phyloP scores from a whole-genome alignment of 2,329 filamentous ascomycete species.

The Beauveria asiatica region DNA sequence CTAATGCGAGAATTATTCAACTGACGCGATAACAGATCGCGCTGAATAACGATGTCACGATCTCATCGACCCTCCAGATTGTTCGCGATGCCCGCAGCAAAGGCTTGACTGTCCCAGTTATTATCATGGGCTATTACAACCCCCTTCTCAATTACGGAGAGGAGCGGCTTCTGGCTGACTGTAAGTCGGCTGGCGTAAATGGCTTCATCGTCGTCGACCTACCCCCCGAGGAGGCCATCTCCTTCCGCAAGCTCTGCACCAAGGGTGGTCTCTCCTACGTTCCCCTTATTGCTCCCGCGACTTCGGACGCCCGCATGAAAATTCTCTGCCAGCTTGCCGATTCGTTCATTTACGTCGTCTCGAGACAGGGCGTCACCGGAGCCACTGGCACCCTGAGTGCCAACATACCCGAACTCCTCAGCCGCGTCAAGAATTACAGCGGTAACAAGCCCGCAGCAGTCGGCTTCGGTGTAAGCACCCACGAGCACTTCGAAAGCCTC shows the following conservation, averaged over 20 bases:
- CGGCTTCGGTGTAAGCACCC: conserved; percentile 92
- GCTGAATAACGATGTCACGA: conserved; percentile 79
- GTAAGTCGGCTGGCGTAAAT: conserved; percentile 77
- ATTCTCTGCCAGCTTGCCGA: conserved; percentile 93
- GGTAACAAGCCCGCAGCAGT: conserved; percentile 85
- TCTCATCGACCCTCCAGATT: conserved; percentile 71
- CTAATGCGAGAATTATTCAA: background rate
- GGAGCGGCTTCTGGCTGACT: conserved; percentile 77
- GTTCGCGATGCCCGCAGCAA: conserved; percentile 69
- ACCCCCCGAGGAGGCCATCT: conserved; percentile 89
- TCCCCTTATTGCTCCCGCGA: conserved; percentile 90
- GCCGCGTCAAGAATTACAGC: conserved; percentile 84
- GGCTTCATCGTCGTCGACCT: conserved; percentile 96
- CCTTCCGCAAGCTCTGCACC: conserved; percentile 78
- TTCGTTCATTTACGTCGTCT: conserved; percentile 98
- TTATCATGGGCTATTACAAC: conserved; percentile 99
- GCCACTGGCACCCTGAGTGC: conserved; percentile 75
- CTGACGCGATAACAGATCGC: conserved; percentile 41
- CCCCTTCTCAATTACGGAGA: conserved; percentile 91
- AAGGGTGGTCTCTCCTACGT: conserved; percentile 77
- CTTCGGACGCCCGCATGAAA: conserved; percentile 88
- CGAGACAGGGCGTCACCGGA: conserved; percentile 92
- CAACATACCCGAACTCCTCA: conserved; percentile 71
- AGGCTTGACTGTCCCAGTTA: conserved; percentile 71
- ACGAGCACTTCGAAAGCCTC: conserved; percentile 85